Conservation (phyloP, 805 yeast genomes). For the Ogataea ganodermae region DNA sequence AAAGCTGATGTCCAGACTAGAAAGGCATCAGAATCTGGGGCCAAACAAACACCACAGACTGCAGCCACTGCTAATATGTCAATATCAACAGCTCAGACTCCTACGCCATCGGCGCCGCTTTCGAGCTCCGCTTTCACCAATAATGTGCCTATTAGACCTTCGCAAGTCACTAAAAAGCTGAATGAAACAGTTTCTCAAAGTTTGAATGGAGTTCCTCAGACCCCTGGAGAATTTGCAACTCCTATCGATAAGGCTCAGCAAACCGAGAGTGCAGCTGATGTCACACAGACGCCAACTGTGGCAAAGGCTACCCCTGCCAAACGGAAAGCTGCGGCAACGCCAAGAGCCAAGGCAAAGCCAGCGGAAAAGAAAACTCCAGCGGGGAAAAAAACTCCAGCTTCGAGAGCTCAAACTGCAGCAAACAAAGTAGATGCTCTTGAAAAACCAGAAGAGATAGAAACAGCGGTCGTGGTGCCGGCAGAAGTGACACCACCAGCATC, state of each 20-base stretch:
- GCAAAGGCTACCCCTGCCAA: slow-evolving; percentile 4
- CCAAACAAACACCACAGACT: slow-evolving; percentile 11
- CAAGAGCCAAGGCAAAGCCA: not conserved
- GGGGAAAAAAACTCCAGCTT: not conserved
- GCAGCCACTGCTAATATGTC: not conserved
- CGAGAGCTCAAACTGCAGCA: slow-evolving; percentile 6
- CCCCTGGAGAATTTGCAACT: slow-evolving; percentile 2
- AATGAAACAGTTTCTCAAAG: slow-evolving; percentile 12
- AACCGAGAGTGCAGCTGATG: not conserved
- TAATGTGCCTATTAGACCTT: slow-evolving; percentile 15
- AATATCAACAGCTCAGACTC: slow-evolving; percentile 14
- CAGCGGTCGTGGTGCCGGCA: not conserved
- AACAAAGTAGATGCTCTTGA: not conserved
- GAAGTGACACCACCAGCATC: not conserved
- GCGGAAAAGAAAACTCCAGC: not conserved
- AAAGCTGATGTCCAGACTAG: slow-evolving; percentile 30
- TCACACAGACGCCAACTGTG: not conserved
- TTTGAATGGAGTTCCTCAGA: not conserved
- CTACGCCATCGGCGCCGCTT: slow-evolving; percentile 14
- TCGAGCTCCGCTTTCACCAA: slow-evolving; percentile 10
- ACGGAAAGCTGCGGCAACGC: not conserved
- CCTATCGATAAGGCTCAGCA: not conserved
- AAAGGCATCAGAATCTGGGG: slow-evolving; percentile 17
- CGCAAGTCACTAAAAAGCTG: slow-evolving; percentile 17
- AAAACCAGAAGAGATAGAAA: not conserved